Evolutionary conservation across 768 basidiomycete genomes (phyloP), one percentile per base, ranked within the genome.

Genomic region (Albatrellus ellisii): DNA sequence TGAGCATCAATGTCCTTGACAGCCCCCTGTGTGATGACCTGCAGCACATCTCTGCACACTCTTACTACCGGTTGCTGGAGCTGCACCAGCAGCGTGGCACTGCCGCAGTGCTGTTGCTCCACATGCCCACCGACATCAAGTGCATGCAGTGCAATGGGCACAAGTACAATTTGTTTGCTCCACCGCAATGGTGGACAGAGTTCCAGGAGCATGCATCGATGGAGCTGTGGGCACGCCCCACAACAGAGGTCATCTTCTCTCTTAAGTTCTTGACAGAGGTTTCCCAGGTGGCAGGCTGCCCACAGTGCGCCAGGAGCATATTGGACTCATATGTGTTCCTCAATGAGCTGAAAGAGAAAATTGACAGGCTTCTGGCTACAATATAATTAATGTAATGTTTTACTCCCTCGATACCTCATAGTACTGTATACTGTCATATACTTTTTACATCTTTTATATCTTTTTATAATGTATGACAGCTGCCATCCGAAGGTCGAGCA

Each of bases 81-180:
- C 66, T 82, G 18, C 79, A 82, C 51, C 68, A 65, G 20, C 60
- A 59, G 11, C 75, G 81, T 6, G 63, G 67, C 1, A 54, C 59
- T 6, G 67, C 69, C 2, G 75, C 76, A 1, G 57, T 63, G 21
- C 62, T 61, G 9, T 56, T 76, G 28, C 56, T 83, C 5, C 59
- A 63, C 44, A 53, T 62, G 15, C 61, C 70, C 0, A 62, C 66
- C 3, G 64, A 71, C 27, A 52, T 79, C 49, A 73, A 73, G 56
- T 84, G 82, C 58, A 69, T 75, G 61, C 72, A 77, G 46, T 85
- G 79, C 50, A 82, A 78, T 31, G 72, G 73, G 55, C n/a, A n/a
- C 14, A 58, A 55, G 43, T 63, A 62, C 46, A 62, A 66, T 2
- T 59, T 65, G 38, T 62, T 72, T 44, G 61, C 62, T 5, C 64